phyloP scores from a whole-genome alignment of 305 asterid genomes.

The Andrographis paniculata region DNA sequence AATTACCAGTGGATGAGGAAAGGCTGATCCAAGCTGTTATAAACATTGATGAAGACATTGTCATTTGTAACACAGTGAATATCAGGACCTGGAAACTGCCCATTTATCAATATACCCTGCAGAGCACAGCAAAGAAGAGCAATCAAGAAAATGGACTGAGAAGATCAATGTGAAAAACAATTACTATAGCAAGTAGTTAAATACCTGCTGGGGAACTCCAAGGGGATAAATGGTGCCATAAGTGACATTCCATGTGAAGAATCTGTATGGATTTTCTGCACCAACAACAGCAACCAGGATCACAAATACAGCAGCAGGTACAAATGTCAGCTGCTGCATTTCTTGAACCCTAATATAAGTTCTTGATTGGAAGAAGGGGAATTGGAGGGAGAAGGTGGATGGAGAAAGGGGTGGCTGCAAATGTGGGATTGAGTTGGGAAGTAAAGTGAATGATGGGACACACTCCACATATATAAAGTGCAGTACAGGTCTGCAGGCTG shows the following conservation, averaged over 20 bases:
- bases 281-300: conserved; percentile 25
- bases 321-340: conserved; percentile 21
- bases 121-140: background rate
- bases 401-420: background rate
- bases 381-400: background rate
- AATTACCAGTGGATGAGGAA: conserved; percentile 78
- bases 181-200: background rate
- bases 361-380: background rate
- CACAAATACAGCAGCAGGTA: conserved; percentile 22
- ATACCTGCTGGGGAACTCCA: conserved; percentile 68
- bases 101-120: conserved; percentile 86
- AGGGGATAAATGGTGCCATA: conserved; percentile 82
- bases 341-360: background rate
- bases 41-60: conserved; percentile 63
- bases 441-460: conserved; percentile 27
- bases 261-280: conserved; percentile 74
- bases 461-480: conserved; percentile 21
- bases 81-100: conserved; percentile 71
- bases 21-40: conserved; percentile 76
- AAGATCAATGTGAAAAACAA: background rate
- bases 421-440: conserved; percentile 13
- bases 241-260: conserved; percentile 76
- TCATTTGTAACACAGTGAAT: conserved; percentile 50
- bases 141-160: no score
- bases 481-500: no score